Evolutionary conservation across 2,329 filamentous ascomycete species (phyloP).

Genomic region (Ceratocystis diversiconidia): DNA sequence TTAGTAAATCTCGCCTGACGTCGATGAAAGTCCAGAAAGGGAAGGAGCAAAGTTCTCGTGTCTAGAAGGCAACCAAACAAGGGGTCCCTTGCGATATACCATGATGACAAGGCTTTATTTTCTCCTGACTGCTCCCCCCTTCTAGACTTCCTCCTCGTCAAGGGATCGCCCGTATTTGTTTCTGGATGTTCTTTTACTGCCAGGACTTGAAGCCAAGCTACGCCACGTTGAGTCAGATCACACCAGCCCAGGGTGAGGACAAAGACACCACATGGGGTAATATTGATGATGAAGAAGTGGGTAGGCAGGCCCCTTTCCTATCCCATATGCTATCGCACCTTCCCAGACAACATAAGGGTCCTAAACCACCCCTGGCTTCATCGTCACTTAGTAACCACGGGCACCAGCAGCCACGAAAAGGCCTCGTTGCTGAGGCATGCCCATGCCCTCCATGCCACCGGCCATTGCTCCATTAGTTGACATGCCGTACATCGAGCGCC

Average conservation of each 20-base stretch:
- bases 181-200: not conserved
- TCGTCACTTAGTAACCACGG: not conserved
- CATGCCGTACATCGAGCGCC: constrained; percentile 4
- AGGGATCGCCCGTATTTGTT: not conserved
- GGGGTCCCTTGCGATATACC: not conserved
- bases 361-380: not conserved
- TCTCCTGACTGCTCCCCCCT: not conserved
- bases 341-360: not conserved
- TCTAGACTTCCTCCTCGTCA: not conserved
- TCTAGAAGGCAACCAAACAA: not conserved
- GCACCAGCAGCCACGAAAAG: not conserved
- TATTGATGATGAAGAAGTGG: not conserved
- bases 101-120: not conserved
- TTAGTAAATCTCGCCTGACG: not conserved
- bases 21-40: not conserved
- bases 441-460: not conserved
- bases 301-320: not conserved
- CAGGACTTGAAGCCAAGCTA: too few species aligned
- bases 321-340: not conserved
- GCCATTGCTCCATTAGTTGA: not conserved
- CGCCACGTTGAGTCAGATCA: not conserved
- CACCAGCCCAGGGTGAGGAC: not conserved
- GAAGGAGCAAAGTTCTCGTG: not conserved
- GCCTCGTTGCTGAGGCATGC: not conserved
- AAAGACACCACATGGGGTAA: not conserved